Percentiles rank a stretch among this genome's conserved stretches.
phyloP scores from a whole-genome alignment of 768 basidiomycete genomes.

The Mycena kentingensis region DNA sequence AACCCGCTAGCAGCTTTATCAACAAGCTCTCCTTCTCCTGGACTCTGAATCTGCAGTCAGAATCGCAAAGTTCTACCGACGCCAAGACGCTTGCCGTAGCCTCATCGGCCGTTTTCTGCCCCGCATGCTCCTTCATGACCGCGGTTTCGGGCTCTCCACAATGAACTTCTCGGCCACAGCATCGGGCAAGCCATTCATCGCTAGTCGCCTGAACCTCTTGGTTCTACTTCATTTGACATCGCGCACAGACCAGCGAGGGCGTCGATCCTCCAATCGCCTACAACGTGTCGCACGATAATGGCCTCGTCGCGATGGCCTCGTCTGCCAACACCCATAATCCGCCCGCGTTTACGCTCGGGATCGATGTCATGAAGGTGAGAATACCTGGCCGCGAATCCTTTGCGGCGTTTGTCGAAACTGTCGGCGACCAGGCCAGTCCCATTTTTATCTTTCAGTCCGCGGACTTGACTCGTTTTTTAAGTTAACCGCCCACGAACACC shows the following conservation, averaged over 20 bases:
- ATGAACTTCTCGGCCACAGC: conserved; percentile 60
- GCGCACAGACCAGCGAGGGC: conserved; percentile 43
- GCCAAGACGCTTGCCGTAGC: conserved; percentile 75
- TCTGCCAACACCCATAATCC: conserved; percentile 44
- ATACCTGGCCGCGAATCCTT: conserved; percentile 62
- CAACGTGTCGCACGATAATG: conserved; percentile 84
- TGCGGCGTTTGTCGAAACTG: conserved; percentile 58
- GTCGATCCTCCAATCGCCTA: conserved; percentile 64
- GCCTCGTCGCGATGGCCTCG: conserved; percentile 68
- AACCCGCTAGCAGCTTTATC: conserved; percentile 54
- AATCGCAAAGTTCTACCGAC: conserved; percentile 67
- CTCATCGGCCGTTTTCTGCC: conserved; percentile 77
- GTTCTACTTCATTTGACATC: conserved; percentile 8
- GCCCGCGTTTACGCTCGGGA: conserved; percentile 65
- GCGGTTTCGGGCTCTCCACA: conserved; percentile 47
- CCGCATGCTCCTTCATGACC: conserved; percentile 60
- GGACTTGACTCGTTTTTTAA: conserved; percentile 23
- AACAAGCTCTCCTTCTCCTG: conserved; percentile 56
- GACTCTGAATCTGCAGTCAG: conserved; percentile 57
- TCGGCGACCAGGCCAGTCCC: conserved; percentile 62
- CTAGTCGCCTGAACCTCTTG: conserved; percentile 35
- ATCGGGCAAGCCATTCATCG: conserved; percentile 78
- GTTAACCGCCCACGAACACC: conserved; percentile 48
- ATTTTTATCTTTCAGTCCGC: conserved; percentile 2
- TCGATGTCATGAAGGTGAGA: conserved; percentile 81